phyloP scores from a whole-genome alignment of 768 basidiomycete species.

The Boletus fagicola region DNA sequence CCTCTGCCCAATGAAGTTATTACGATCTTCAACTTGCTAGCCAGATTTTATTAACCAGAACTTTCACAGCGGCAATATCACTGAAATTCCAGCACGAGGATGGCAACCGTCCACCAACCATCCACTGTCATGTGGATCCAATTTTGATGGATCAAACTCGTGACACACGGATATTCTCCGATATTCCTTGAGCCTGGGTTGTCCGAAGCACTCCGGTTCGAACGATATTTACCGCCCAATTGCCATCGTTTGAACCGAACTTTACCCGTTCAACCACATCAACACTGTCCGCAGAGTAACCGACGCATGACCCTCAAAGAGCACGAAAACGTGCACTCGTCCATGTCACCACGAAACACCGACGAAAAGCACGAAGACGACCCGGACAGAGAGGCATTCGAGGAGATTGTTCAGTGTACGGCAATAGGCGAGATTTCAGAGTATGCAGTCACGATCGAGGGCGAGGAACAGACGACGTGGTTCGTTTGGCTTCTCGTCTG shows the following conservation, averaged over 20 bases:
- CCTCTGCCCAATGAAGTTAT: neutral
- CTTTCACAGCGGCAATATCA: neutral
- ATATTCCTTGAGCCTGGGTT: neutral
- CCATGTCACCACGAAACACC: neutral
- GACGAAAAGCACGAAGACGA: conserved; percentile 1
- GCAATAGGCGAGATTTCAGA: conserved; percentile 54
- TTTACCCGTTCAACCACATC: neutral
- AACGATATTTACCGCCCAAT: neutral
- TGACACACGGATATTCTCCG: neutral
- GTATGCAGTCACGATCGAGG: conserved; percentile 57
- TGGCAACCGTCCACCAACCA: neutral
- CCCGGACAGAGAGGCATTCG: conserved; percentile 7
- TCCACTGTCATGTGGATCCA: neutral
- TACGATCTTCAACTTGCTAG: neutral
- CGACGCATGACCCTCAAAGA: neutral
- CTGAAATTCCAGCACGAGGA: neutral
- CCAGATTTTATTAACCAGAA: neutral
- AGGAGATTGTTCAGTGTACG: conserved; percentile 17
- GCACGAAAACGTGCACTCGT: neutral
- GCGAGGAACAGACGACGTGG: conserved; percentile 64
- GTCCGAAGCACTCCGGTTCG: neutral
- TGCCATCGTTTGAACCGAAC: neutral
- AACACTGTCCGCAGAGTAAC: neutral
- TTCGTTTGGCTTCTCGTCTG: conserved; percentile 78
- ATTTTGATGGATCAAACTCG: neutral